These are phyloP conservation scores for Metschnikowia bowlesiae DNA, from an alignment of 805 yeast genomes.

Conservation along the genomic window DNA sequence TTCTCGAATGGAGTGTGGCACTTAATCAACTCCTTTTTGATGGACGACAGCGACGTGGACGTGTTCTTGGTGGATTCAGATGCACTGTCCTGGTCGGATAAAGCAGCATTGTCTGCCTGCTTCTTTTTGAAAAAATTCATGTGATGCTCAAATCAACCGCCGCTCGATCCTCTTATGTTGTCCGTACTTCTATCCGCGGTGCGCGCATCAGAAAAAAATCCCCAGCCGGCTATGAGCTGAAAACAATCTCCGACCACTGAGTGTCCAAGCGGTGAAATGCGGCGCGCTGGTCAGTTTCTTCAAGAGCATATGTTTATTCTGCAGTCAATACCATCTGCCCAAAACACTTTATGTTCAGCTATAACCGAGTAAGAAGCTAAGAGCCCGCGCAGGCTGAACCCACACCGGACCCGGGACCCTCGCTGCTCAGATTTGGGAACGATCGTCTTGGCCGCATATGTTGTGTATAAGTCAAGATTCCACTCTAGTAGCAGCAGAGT, in stretches of 20 bases:
- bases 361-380: background rate
- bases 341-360: background rate
- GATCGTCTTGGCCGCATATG: no score
- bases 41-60: slow-evolving; percentile 7
- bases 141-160: background rate
- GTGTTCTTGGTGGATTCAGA: slow-evolving; percentile 16
- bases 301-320: background rate
- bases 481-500: no score
- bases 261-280: no score
- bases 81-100: slow-evolving; percentile 12
- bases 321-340: background rate
- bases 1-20: slow-evolving; percentile 37
- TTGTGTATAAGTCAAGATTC: no score
- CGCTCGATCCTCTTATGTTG: background rate
- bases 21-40: slow-evolving; percentile 25
- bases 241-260: background rate
- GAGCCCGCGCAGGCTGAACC: background rate
- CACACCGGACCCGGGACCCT: background rate
- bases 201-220: background rate
- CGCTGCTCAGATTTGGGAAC: no score
- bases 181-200: background rate
- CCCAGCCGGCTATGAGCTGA: background rate
- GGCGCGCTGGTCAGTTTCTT: no score
- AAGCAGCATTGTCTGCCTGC: slow-evolving; percentile 4
- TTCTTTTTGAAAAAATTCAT: slow-evolving; percentile 15